A percentile compares a stretch with the other conserved stretches of the same genome.
Conservation (phyloP, 2,329 filamentous ascomycete species). For the Leptographium wingfieldii region DNA sequence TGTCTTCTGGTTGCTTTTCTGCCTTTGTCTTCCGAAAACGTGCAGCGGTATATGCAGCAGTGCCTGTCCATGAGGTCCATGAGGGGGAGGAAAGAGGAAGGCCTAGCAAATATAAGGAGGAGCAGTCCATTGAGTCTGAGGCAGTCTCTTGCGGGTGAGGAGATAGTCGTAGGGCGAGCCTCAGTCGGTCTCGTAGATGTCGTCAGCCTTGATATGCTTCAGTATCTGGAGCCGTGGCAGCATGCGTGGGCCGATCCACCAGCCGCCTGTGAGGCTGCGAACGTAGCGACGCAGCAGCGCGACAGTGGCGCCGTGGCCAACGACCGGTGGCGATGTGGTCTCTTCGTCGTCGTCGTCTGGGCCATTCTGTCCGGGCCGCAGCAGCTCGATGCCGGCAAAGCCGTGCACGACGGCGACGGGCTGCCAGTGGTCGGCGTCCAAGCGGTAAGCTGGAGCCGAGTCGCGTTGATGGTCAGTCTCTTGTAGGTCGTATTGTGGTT, state of each 20-base stretch:
- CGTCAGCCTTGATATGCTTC: conserved; percentile 18
- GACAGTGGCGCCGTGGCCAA: conserved; percentile 33
- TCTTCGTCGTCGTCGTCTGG: conserved; percentile 13
- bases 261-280: conserved; percentile 39
- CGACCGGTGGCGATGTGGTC: conserved; percentile 14
- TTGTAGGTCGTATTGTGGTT: conserved; percentile 21
- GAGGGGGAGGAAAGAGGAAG: too few relatives aligned
- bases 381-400: conserved; percentile 45
- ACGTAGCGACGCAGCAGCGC: conserved; percentile 26
- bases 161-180: too few relatives aligned
- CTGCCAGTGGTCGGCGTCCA: conserved; percentile 32
- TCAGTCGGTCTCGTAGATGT: background rate
- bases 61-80: too few relatives aligned
- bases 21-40: background rate
- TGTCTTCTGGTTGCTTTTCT: background rate
- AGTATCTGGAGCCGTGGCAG: conserved; percentile 40
- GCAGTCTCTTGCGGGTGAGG: too few relatives aligned
- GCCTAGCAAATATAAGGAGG: too few relatives aligned
- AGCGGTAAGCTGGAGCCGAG: background rate
- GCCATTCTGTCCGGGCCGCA: conserved; percentile 30
- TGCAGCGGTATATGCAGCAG: too few relatives aligned
- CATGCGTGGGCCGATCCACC: conserved; percentile 54
- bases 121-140: too few relatives aligned
- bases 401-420: conserved; percentile 43
- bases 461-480: too few relatives aligned